phyloP scores from a whole-genome alignment of 148 eudicot genomes.

The Chenopodium quinoa region DNA sequence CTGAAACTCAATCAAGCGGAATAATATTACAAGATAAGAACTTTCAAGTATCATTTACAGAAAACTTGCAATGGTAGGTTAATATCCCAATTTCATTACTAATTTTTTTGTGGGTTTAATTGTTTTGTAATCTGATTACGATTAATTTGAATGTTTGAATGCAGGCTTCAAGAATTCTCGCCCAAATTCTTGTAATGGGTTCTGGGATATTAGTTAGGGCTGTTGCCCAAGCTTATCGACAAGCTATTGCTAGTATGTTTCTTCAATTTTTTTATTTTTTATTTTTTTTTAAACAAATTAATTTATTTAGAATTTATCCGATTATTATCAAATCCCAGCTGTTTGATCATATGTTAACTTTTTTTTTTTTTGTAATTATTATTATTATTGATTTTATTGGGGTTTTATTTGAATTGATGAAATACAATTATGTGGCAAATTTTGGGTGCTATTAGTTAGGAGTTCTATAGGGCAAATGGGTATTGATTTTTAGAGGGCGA shows the following conservation, averaged over 20 bases:
- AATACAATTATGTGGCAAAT: not conserved
- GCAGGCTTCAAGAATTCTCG: conserved; percentile 67
- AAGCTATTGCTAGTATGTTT: conserved; percentile 64
- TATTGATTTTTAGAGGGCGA: not conserved
- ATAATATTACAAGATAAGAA: no score
- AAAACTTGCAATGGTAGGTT: not conserved
- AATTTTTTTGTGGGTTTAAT: not conserved
- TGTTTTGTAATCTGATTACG: not conserved
- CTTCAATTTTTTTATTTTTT: no score
- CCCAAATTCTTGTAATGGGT: conserved; percentile 57
- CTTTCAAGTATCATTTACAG: no score
- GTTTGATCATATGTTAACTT: not conserved
- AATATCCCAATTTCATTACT: not conserved
- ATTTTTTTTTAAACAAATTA: no score
- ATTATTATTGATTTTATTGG: no score
- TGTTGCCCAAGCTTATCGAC: conserved; percentile 69
- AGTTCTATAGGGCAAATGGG: not conserved
- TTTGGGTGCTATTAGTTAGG: not conserved
- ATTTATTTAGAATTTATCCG: not conserved
- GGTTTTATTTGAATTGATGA: not conserved
- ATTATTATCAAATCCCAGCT: not conserved
- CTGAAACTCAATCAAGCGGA: no score
- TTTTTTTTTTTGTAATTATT: no score
- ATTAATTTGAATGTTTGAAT: not conserved
- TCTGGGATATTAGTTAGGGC: conserved; percentile 64